Base-by-base conservation (phyloP, 2,329 filamentous ascomycete genomes). In the Colletotrichum spinosum region DNA sequence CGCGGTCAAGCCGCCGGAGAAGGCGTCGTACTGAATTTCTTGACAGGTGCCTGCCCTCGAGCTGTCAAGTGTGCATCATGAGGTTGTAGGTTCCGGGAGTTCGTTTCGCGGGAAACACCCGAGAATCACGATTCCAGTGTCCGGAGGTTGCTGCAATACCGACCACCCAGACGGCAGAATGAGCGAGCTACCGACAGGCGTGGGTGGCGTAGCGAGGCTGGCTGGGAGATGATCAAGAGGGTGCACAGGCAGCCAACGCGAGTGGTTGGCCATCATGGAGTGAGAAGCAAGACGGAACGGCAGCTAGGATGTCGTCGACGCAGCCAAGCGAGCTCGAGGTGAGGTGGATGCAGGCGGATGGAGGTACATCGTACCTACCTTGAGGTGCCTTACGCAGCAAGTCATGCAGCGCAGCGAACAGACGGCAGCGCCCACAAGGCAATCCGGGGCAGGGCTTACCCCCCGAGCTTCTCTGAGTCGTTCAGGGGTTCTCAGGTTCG, bases 251-350 rank as follows among this genome's bases (percentile, higher is more conserved):
- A 48, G 52, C 46, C 46, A 33, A 41, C 42, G 58, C 38, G 15
- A 52, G 52, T 56, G 58, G 60, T 48, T 13, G 52, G 56, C 50
- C 6, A 52, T 52, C 46, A 65, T 61, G 62, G 62, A 65, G 62
- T 62, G 62, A 45, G 49, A 65, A 62, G 58, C 58, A 65, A 58
- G 52, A 25, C 42, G 38, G 5, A 34, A 62, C 10, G 33, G 48
- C 25, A 10, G 17, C 57, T 25, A 57, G 62, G 62, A 61, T 55
- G 15, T 51, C 13, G 57, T 65, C 42, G 42, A 25, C 56, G 50
- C 53, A 46, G 39, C 39, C 39, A 44, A 34, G 51, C 39, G 34
- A 60, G 44, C 44, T 5, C 6, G 15, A 11, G 48, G 37, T 17
- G 34, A 45, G 57, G 50, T 39, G 44, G 61, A 45, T 34, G 41